A percentile compares a stretch with the other conserved stretches of the same genome.
phyloP scores from a whole-genome alignment of 257 asterid genomes.

The Lycium ferocissimum region DNA sequence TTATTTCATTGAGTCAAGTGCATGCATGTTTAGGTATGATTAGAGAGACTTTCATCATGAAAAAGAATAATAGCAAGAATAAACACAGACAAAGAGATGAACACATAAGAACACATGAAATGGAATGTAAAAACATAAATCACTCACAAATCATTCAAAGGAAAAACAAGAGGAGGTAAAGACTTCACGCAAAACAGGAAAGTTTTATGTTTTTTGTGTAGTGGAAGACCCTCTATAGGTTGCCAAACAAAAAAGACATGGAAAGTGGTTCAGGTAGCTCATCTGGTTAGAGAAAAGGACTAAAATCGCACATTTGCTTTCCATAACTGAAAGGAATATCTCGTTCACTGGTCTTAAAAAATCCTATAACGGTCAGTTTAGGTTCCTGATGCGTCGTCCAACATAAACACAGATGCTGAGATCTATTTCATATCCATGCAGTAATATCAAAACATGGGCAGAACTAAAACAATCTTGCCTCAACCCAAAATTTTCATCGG shows the following conservation, averaged over 20 bases:
- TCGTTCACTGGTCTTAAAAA: not conserved
- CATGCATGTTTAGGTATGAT: conserved; percentile 8
- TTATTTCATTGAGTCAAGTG: not conserved
- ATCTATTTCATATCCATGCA: not conserved
- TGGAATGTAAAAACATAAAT: not conserved
- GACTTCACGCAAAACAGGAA: not conserved
- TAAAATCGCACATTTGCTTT: too few relatives aligned
- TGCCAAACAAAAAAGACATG: too few relatives aligned
- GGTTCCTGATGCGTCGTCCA: not conserved
- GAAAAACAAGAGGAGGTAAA: not conserved
- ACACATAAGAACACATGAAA: conserved; percentile 3
- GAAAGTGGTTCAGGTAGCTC: too few relatives aligned
- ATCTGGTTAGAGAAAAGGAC: too few relatives aligned
- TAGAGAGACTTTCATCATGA: not conserved
- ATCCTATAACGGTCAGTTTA: not conserved
- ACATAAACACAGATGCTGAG: not conserved
- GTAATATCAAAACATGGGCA: not conserved
- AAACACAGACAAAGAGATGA: not conserved
- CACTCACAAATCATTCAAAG: conserved; percentile 19
- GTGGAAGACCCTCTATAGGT: not conserved
- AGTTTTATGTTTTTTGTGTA: not conserved
- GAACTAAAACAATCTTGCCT: not conserved
- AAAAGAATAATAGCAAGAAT: not conserved
- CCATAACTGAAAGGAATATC: not conserved
- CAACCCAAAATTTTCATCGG: not conserved